A percentile compares a stretch with the other conserved stretches of the same genome.
phyloP scores from a whole-genome alignment of 1,284 basidiomycete species.

The Puccinia coronata region DNA sequence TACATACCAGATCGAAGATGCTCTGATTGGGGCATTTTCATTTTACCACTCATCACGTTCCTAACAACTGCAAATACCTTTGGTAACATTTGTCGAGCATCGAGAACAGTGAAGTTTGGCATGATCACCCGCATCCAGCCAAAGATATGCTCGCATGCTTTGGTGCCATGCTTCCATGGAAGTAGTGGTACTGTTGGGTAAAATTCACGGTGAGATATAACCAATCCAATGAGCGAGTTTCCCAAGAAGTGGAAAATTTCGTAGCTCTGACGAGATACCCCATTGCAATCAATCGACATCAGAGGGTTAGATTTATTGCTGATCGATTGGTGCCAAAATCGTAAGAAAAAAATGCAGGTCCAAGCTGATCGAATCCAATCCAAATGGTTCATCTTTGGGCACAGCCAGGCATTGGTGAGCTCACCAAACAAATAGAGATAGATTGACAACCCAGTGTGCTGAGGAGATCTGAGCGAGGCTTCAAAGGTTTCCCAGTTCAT shows the following conservation, averaged over 20 bases:
- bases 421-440: conserved; percentile 23
- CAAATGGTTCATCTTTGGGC: conserved; percentile 12
- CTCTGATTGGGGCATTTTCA: conserved; percentile 24
- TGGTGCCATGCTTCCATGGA: conserved; percentile 36
- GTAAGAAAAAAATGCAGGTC: conserved; percentile 10
- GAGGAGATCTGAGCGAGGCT: neutral
- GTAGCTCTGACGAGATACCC: conserved; percentile 19
- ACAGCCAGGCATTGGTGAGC: conserved; percentile 19
- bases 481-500: conserved; percentile 8
- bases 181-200: conserved; percentile 13
- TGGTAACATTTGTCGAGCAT: conserved; percentile 28
- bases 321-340: conserved; percentile 6
- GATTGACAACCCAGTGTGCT: conserved; percentile 4
- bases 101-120: conserved; percentile 7
- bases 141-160: conserved; percentile 16
- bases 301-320: neutral
- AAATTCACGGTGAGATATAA: conserved; percentile 15
- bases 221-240: conserved; percentile 13
- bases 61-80: conserved; percentile 19
- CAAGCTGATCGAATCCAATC: conserved; percentile 26
- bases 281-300: conserved; percentile 3
- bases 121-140: conserved; percentile 9
- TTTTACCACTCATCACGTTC: conserved; percentile 34
- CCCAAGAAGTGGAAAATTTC: conserved; percentile 15
- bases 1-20: neutral